These are phyloP conservation scores for Aspergillus intermedius DNA, from an alignment of 2,329 filamentous ascomycete genomes.

Conservation along the genomic window DNA sequence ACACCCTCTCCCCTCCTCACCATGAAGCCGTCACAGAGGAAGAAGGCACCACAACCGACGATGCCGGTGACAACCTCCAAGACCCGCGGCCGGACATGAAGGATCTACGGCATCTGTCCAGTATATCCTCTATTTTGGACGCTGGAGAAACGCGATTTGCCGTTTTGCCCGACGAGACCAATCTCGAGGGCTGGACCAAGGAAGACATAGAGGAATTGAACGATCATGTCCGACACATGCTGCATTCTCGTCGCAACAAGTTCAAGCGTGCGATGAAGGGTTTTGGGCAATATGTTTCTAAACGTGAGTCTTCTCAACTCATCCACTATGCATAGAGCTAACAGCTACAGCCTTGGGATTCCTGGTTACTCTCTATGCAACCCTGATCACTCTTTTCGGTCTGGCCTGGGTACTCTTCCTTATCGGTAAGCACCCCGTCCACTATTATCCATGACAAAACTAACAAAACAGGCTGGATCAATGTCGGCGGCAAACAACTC, in stretches of 20 bases:
- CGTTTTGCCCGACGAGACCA: conserved; percentile 67
- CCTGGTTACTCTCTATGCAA: conserved; percentile 75
- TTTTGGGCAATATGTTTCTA: conserved; percentile 70
- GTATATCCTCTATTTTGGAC: conserved; percentile 61
- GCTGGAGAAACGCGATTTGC: conserved; percentile 61
- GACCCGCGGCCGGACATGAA: conserved; percentile 11
- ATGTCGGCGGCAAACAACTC: conserved; percentile 64
- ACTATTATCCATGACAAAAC: not conserved
- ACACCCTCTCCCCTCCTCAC: conserved; percentile 57
- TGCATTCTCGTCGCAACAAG: conserved; percentile 71
- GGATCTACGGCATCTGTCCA: conserved; percentile 39
- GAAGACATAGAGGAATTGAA: conserved; percentile 72
- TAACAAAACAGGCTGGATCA: conserved; percentile 61
- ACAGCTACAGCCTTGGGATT: conserved; percentile 60
- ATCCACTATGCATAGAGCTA: not conserved
- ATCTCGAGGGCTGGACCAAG: conserved; percentile 65
- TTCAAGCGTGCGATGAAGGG: conserved; percentile 75
- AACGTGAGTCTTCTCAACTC: conserved; percentile 45
- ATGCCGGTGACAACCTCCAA: conserved; percentile 17
- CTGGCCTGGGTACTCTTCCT: conserved; percentile 86
- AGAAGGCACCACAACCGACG: conserved; percentile 19
- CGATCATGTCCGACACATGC: conserved; percentile 79
- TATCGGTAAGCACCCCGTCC: conserved; percentile 51
- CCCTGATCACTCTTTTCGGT: conserved; percentile 75
- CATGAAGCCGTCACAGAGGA: conserved; percentile 19